Evolutionary conservation across 768 basidiomycete genomes (phyloP).

Genomic region (Tulasnella calospora): DNA sequence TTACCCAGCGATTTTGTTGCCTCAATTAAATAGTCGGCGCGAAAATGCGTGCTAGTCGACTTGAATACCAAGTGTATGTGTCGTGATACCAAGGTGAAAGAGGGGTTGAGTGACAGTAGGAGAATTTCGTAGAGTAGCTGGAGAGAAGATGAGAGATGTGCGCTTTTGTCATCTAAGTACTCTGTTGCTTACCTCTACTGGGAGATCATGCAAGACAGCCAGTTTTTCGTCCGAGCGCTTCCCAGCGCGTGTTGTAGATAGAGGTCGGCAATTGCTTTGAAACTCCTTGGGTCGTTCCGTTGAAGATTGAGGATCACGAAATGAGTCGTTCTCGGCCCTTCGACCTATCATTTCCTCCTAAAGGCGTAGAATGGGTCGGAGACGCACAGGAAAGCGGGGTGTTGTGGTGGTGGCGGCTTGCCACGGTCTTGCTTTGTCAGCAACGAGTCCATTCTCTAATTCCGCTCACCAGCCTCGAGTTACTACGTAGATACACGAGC

Average conservation of each 20-base stretch:
- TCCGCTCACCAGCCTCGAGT: not conserved
- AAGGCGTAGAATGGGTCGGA: not conserved
- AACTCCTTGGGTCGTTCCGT: not conserved
- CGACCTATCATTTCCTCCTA: not conserved
- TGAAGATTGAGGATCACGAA: not conserved
- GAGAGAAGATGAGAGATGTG: not conserved
- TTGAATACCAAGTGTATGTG: conserved; percentile 52
- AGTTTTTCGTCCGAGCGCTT: not conserved
- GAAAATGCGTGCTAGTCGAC: conserved; percentile 52
- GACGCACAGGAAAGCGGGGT: not conserved
- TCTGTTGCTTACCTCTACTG: conserved; percentile 31
- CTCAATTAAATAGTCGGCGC: conserved; percentile 60
- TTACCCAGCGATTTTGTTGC: conserved; percentile 28
- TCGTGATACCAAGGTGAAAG: conserved; percentile 56
- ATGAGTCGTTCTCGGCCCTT: not conserved
- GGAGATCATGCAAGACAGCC: conserved; percentile 28
- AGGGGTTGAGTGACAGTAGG: conserved; percentile 58
- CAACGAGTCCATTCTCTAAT: conserved; percentile 1
- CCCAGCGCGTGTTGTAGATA: not conserved
- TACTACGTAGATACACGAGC: not conserved
- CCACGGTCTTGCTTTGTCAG: conserved; percentile 6
- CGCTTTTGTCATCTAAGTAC: not conserved
- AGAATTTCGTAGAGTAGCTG: conserved; percentile 62
- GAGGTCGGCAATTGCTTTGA: not conserved
- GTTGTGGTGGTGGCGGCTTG: not conserved